Conservation (phyloP, 1,284 basidiomycete genomes). For the Microbotryum intermedium region DNA sequence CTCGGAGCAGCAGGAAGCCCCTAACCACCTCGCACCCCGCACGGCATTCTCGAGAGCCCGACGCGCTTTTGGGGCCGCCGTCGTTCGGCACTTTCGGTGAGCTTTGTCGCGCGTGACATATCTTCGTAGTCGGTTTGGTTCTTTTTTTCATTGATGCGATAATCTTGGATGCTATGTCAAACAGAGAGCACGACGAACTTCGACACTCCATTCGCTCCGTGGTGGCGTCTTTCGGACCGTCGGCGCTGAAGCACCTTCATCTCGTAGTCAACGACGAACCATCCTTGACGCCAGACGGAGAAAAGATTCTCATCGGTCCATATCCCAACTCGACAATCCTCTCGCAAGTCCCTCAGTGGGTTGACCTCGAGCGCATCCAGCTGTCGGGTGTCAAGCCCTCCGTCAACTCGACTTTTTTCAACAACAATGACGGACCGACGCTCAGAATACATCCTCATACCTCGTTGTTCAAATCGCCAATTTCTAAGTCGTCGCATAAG, state of each 20-base stretch:
- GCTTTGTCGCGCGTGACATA: neutral
- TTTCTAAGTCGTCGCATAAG: neutral
- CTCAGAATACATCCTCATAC: conserved; percentile 17
- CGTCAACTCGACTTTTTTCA: neutral
- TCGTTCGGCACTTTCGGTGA: conserved; percentile 18
- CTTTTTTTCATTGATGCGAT: neutral
- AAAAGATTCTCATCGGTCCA: neutral
- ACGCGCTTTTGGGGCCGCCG: neutral
- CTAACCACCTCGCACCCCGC: neutral
- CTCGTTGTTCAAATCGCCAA: conserved; percentile 15
- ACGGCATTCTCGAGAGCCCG: neutral
- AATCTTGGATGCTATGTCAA: neutral
- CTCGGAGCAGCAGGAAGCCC: neutral
- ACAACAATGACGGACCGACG: neutral
- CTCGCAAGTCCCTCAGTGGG: conserved; percentile 23
- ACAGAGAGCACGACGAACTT: conserved; percentile 29
- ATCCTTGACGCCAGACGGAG: neutral
- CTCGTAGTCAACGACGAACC: conserved; percentile 20
- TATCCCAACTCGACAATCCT: neutral
- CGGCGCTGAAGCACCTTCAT: conserved; percentile 7
- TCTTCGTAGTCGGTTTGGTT: too few species aligned
- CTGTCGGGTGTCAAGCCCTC: neutral
- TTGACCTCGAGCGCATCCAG: neutral
- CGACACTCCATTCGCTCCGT: conserved; percentile 27
- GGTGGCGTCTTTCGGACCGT: neutral